phyloP scores from a whole-genome alignment of 495 filamentous ascomycete genomes.

The Aspergillus carlsbadensis region DNA sequence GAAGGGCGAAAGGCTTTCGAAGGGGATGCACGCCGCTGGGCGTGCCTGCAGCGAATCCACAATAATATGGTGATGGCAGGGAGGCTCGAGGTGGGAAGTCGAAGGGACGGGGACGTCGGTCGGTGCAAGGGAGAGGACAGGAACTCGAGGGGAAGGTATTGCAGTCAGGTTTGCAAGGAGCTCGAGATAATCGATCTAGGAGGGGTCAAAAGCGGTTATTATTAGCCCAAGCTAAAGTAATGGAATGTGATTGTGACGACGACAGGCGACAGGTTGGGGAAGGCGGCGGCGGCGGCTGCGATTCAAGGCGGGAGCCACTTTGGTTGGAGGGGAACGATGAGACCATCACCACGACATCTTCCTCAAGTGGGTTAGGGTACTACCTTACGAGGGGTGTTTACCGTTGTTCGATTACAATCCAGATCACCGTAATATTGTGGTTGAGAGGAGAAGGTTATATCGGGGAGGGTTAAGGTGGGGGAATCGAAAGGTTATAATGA shows the following conservation, averaged over 20 bases:
- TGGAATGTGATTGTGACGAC: conserved; percentile 18
- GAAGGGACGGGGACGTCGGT: background rate
- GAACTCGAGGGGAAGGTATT: conserved; percentile 3
- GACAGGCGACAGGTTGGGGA: conserved; percentile 11
- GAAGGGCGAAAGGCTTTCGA: conserved; percentile 4
- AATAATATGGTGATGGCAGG: conserved; percentile 15
- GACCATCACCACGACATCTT: background rate
- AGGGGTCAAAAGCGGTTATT: conserved; percentile 10
- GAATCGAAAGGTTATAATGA: conserved; percentile 5
- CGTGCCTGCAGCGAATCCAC: conserved; percentile 17
- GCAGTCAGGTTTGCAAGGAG: conserved; percentile 5
- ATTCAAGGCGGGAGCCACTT: conserved; percentile 8
- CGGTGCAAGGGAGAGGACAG: conserved; percentile 4
- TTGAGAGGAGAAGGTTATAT: background rate
- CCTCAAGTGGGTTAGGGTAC: too few species aligned
- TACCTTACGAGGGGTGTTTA: too few species aligned
- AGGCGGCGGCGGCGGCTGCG: conserved; percentile 15
- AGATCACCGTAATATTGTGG: too few species aligned
- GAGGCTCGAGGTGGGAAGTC: conserved; percentile 9
- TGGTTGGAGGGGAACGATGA: conserved; percentile 2
- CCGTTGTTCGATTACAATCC: too few species aligned
- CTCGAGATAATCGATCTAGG: conserved; percentile 6
- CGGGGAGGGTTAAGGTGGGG: conserved; percentile 7
- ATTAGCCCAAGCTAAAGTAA: conserved; percentile 12
- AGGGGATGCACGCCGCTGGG: conserved; percentile 20